Evolutionary conservation across 176 grass and related monocot genomes (phyloP).

Genomic region (Echinochloa phyllopogon): DNA sequence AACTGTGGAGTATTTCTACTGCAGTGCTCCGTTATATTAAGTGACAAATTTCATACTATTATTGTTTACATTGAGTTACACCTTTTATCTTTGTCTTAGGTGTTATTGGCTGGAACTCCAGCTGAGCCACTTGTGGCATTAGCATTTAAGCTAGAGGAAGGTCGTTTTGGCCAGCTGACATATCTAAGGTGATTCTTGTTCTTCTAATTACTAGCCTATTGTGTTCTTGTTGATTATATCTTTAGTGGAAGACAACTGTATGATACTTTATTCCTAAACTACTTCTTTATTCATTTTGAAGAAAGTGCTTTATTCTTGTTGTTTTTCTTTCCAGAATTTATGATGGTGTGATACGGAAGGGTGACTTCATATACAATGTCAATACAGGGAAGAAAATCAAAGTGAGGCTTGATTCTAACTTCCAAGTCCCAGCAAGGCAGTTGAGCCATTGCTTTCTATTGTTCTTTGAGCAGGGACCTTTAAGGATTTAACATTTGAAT

Average conservation of each 20-base stretch:
- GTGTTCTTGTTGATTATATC: constrained; percentile 27
- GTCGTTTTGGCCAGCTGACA: constrained; percentile 97
- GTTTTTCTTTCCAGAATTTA: constrained; percentile 73
- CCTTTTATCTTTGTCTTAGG: constrained; percentile 53
- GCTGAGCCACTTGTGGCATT: constrained; percentile 84
- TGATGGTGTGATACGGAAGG: constrained; percentile 90
- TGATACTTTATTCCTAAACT: constrained; percentile 4
- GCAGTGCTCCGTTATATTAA: neutral
- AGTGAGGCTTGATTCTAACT: constrained; percentile 57
- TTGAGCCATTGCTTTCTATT: constrained; percentile 9
- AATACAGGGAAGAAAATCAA: constrained; percentile 98
- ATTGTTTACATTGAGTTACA: constrained; percentile 26
- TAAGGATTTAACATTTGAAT: constrained; percentile 3
- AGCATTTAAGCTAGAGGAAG: constrained; percentile 98
- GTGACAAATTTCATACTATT: constrained; percentile 18
- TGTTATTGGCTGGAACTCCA: constrained; percentile 77
- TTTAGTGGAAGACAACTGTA: neutral
- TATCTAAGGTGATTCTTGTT: constrained; percentile 76
- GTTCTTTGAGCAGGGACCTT: neutral
- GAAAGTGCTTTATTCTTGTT: constrained; percentile 26
- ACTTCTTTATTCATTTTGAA: too few species aligned
- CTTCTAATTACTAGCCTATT: constrained; percentile 27
- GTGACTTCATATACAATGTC: constrained; percentile 94
- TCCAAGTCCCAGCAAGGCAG: constrained; percentile 8
- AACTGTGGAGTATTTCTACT: neutral